Evolutionary conservation across 176 grass and related monocot genomes (phyloP), one percentile per base, ranked within the genome.

Genomic region (Metroxylon sagu): DNA sequence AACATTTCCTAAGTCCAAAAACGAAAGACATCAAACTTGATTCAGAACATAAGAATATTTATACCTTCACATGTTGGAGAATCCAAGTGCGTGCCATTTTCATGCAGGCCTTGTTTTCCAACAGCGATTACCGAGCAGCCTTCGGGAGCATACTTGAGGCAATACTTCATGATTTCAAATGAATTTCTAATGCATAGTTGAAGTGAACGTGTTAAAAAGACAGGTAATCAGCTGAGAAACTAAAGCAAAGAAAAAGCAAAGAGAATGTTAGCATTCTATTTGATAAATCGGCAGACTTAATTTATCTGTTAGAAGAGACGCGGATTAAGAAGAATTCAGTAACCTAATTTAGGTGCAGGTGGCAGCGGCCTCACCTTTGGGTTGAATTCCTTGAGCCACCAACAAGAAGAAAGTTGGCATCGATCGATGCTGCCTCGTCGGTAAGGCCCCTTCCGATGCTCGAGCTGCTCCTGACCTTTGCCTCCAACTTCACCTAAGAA

Each of bases 401-500:
- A 27, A 98, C 74, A 62, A 92, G 66, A 49, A 98, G 73, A 61
- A 83, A 71, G 50, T 79, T 83, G 26, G 79, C 84, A 77, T 88
- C 76, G 25, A 79, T 72, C 26, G 65, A 18, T 29, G 73, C 61
- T 28, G 87, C 93, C 79, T 92, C 84, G 43, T 78, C 70, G 4
- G 78, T 82, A n/a, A 98, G 81, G 16, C 84, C 84, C 71, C 60
- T 88, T 31, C 79, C 84, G 71, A 98, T 79, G 64, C 77, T 98
- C 16, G 87, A 80, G 64, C 87, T 79, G 43, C 68, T 79, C 57
- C 83, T 69, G 14, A 98, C 84, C 53, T 91, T 92, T n/a, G 86
- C 81, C 72, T 98, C 93, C 84, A 98, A 82, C 70, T 69, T 92
- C 23, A 98, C 79, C 92, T 97, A 31, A 57, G 59, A 54, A 31